Evolutionary conservation across 352 stramenopile genomes (phyloP).

Genomic region (Pythium sukuiense): DNA sequence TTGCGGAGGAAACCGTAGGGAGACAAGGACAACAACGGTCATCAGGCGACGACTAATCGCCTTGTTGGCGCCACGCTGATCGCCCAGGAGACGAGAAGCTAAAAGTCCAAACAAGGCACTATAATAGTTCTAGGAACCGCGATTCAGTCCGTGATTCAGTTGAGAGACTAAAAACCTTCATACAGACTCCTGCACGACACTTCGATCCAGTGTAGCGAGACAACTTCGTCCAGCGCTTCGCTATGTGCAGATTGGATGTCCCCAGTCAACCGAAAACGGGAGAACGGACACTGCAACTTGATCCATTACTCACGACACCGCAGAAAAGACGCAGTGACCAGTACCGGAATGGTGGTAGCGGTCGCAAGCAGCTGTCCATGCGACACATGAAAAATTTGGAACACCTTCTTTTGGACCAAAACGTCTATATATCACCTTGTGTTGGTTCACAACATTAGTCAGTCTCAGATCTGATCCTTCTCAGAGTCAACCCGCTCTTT

Average conservation of each 20-base stretch:
- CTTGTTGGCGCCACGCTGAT: not conserved
- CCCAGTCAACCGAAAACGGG: not conserved
- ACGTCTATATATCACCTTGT: not conserved
- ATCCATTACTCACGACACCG: not conserved
- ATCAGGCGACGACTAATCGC: not conserved
- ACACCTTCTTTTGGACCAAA: too few relatives aligned
- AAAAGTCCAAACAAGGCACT: not conserved
- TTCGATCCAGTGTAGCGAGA: not conserved
- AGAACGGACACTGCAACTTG: slow-evolving; percentile 6
- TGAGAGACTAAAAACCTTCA: not conserved
- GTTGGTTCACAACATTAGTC: not conserved
- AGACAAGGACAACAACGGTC: not conserved
- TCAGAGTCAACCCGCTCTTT: slow-evolving; percentile 9
- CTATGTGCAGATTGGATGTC: not conserved
- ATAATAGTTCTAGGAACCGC: not conserved
- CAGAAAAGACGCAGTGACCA: not conserved
- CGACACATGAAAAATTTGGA: not conserved
- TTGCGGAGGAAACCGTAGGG: not conserved
- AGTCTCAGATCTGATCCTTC: slow-evolving; percentile 1
- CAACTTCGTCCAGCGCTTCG: not conserved
- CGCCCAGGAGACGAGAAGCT: too few relatives aligned
- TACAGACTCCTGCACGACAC: not conserved
- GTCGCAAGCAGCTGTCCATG: not conserved
- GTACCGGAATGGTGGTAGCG: not conserved
- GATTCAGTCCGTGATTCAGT: not conserved